Percentiles rank a stretch among this genome's conserved stretches.
Conservation (phyloP, 2,329 filamentous ascomycete species). For the Ceratocystis smalleyi region DNA sequence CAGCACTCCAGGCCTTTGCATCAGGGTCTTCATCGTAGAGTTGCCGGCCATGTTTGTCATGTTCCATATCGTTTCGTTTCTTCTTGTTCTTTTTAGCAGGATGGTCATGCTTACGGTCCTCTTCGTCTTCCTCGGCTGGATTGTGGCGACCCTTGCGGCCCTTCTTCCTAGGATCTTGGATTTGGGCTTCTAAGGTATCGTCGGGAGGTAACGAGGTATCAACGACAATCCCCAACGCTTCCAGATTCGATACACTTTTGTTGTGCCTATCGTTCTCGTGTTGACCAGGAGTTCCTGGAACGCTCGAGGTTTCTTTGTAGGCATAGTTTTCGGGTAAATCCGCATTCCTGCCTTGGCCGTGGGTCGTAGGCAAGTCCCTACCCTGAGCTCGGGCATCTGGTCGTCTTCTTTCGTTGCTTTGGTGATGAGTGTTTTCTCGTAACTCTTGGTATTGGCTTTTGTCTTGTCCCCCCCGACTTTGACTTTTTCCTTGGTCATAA, state of each 20-base stretch:
- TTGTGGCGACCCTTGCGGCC: constrained; percentile 3
- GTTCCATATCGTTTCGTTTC: constrained; percentile 6
- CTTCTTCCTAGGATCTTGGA: not conserved
- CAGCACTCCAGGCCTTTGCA: constrained; percentile 9
- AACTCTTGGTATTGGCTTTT: not conserved
- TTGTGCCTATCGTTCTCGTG: not conserved
- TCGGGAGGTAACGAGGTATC: not conserved
- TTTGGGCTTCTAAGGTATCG: not conserved
- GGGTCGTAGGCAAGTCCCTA: not conserved
- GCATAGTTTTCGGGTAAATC: not conserved
- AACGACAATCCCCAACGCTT: constrained; percentile 11
- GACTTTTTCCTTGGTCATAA: not conserved
- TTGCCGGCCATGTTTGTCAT: not conserved
- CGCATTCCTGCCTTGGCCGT: not conserved
- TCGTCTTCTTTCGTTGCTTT: not conserved
- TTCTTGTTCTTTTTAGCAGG: constrained; percentile 8
- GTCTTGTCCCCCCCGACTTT: not conserved
- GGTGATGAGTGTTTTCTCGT: not conserved
- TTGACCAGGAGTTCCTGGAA: not conserved
- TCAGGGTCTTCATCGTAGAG: constrained; percentile 11
- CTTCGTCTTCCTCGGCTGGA: constrained; percentile 9
- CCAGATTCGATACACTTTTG: not conserved
- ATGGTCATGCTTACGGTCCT: not conserved
- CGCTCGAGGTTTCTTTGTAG: not conserved
- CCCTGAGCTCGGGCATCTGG: not conserved